phyloP scores from a whole-genome alignment of 176 grass and related monocot genomes.

The Triticum timopheevii region DNA sequence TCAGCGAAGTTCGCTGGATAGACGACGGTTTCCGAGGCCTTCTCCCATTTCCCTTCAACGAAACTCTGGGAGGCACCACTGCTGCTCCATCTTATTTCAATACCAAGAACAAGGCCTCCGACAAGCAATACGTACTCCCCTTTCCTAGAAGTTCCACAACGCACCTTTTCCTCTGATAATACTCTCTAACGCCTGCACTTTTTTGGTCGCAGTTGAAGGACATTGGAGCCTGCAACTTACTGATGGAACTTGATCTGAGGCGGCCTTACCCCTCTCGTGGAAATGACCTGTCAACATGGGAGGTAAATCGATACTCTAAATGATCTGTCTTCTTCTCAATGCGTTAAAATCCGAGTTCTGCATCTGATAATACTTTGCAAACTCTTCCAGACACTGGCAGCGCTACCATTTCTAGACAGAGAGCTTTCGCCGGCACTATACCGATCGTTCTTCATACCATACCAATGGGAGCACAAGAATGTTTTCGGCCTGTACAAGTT shows the following conservation, averaged over 20 bases:
- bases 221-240: conserved; percentile 64
- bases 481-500: conserved; percentile 92
- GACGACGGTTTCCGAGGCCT: conserved; percentile 93
- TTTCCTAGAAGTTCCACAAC: neutral
- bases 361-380: neutral
- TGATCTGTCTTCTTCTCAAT: neutral
- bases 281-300: conserved; percentile 77
- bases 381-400: conserved; percentile 60
- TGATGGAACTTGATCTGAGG: conserved; percentile 86
- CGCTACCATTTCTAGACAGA: conserved; percentile 81
- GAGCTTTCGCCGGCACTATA: conserved; percentile 82
- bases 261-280: conserved; percentile 80
- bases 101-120: conserved; percentile 76
- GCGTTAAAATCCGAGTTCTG: neutral
- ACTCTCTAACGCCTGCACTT: neutral
- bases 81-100: conserved; percentile 93
- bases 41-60: conserved; percentile 94
- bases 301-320: conserved; percentile 48
- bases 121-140: conserved; percentile 79
- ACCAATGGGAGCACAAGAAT: conserved; percentile 85
- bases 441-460: conserved; percentile 89
- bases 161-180: conserved; percentile 7
- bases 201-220: conserved; percentile 58
- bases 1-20: conserved; percentile 91
- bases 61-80: conserved; percentile 80